phyloP scores from a whole-genome alignment of 129 eudicot genomes.

The Saussurea involucrata region DNA sequence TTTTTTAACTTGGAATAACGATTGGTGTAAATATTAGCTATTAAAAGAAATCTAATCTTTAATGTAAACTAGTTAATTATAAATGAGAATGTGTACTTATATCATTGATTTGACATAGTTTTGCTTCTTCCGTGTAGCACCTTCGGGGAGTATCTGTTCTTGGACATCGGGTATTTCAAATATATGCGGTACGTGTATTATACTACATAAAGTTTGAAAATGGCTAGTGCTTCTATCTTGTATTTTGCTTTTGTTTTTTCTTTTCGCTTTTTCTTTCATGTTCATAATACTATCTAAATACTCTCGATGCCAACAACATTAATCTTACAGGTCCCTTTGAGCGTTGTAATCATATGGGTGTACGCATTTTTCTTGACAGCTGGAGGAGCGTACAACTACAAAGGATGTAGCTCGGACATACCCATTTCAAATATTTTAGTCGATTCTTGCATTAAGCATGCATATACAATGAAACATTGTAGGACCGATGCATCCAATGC shows the following conservation, averaged over 20 bases:
- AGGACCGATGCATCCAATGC: constrained; percentile 88
- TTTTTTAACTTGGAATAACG: too few relatives aligned
- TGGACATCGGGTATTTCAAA: constrained; percentile 73
- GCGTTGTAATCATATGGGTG: constrained; percentile 71
- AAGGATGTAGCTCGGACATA: constrained; percentile 71
- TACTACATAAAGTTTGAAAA: background rate
- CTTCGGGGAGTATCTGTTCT: constrained; percentile 72
- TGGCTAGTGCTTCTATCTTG: background rate
- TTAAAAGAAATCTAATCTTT: too few relatives aligned
- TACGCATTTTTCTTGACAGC: constrained; percentile 94
- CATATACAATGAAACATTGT: constrained; percentile 93
- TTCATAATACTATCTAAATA: background rate
- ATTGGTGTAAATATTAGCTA: too few relatives aligned
- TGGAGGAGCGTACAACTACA: constrained; percentile 88
- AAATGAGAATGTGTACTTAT: too few relatives aligned
- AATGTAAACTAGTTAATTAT: too few relatives aligned
- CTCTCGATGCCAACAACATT: background rate
- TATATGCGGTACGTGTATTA: constrained; percentile 70
- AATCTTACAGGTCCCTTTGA: constrained; percentile 75
- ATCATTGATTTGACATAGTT: background rate
- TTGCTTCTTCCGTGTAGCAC: constrained; percentile 50
- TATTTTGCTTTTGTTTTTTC: background rate
- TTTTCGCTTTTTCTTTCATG: background rate
- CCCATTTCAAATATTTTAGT: constrained; percentile 76
- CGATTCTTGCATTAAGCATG: constrained; percentile 81